A percentile compares a stretch with the other conserved stretches of the same genome.
Evolutionary conservation across 805 yeast genomes (phyloP).

Genomic region (Kazachstania martiniae): DNA sequence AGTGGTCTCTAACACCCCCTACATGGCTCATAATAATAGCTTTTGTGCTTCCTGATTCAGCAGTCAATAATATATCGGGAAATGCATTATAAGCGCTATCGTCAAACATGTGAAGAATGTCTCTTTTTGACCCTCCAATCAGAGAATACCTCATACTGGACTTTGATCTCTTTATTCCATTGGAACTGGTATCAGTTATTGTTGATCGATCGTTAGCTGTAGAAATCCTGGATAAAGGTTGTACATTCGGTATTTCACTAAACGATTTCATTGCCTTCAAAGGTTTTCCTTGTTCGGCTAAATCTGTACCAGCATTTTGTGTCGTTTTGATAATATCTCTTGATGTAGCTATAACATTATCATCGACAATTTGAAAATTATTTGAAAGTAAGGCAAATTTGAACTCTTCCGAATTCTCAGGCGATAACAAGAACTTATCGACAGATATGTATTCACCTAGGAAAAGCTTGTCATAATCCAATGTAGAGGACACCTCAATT

Average conservation of each 20-base stretch:
- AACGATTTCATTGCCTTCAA: slow-evolving; percentile 15
- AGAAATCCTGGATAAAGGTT: slow-evolving; percentile 3
- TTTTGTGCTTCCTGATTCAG: slow-evolving; percentile 4
- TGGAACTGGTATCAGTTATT: no score
- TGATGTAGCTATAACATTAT: slow-evolving; percentile 18
- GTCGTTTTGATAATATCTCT: slow-evolving; percentile 14
- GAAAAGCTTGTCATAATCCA: slow-evolving; percentile 31
- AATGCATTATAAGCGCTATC: slow-evolving; percentile 13
- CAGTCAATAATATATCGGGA: slow-evolving; percentile 13
- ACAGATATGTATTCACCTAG: slow-evolving; percentile 27
- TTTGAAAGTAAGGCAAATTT: slow-evolving; percentile 29
- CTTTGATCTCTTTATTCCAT: no score
- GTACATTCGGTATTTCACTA: slow-evolving; percentile 9
- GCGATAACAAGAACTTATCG: slow-evolving; percentile 31
- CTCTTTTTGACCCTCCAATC: no score
- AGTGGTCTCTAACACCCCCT: slow-evolving; percentile 25
- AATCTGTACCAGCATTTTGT: neutral
- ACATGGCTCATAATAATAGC: slow-evolving; percentile 23
- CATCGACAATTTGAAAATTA: slow-evolving; percentile 22
- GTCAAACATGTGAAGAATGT: no score
- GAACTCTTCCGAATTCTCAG: slow-evolving; percentile 34
- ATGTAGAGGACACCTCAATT: no score
- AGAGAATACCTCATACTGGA: no score
- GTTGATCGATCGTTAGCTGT: no score
- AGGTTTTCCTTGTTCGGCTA: slow-evolving; percentile 2